Evolutionary conservation across 176 grass and related monocot species (phyloP), one percentile per base, ranked within the genome.

Genomic region (Hyparrhenia diplandra): DNA sequence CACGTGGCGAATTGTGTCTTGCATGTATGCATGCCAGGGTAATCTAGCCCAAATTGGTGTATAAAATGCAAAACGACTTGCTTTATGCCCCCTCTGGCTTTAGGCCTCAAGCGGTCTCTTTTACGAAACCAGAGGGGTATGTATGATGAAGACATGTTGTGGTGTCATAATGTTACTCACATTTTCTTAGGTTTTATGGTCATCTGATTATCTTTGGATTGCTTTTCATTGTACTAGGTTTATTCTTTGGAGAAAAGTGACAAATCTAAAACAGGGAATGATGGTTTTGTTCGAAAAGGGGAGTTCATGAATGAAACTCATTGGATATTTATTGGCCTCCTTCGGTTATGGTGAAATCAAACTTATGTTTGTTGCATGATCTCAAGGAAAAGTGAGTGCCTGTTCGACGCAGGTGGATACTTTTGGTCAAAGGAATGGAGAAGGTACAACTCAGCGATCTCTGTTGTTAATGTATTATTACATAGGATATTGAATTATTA

Each of bases 401-500:
- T 78, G 81, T 99, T 95, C 58, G 96, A 99, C 77, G 91, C 84
- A 72, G 96, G 96, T 64, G 96, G 96, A 67, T 99, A 95, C 85
- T 99, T 99, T 87, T 99, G 88, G 94, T 99, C 76, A 99, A 88
- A 85, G 96, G 96, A 87, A 95, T 91, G 90, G 96, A 99, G 79
- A 99, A 99, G 92, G 96, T 99, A 93, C 30, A 73, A 28, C 54
- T 74, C 11, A 71, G 24, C 59, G 28, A 78, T 83, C 21, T 90
- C 51, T 73, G 31, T 61, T 61, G 11, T 62, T 62, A 62, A 29
- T 62, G 61, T 76, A 73, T 78, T 72, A 32, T 32, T 2, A 46
- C 65, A 6, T 36, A 4, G 2, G 57, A 40, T 66, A 9, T 81
- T 73, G 10, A 17, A 78, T 69, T 9, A 70, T 74, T 20, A 41